Evolutionary conservation across 192 early-diverging fungal genomes (phyloP).

Genomic region (Gigaspora rosea): DNA sequence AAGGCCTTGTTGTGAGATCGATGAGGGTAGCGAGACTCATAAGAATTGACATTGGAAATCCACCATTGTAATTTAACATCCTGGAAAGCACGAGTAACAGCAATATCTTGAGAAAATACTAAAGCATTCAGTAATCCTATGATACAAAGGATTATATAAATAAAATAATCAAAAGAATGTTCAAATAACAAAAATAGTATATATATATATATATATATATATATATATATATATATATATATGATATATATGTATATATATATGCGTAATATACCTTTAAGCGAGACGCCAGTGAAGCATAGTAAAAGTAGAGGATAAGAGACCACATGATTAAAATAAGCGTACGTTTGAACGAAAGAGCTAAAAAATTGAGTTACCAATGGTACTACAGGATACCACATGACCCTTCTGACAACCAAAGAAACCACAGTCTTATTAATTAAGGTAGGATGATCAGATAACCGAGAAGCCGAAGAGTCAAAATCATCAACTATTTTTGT

Average conservation of each 20-base stretch:
- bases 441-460: background rate
- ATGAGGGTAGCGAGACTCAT: constrained; percentile 1
- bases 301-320: too few species aligned
- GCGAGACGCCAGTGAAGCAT: background rate
- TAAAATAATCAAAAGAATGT: background rate
- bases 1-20: constrained; percentile 15
- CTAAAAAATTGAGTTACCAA: too few species aligned
- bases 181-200: background rate
- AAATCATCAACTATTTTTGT: background rate
- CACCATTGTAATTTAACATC: background rate
- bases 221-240: too few species aligned
- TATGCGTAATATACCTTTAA: background rate
- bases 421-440: background rate
- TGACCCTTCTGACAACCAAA: too few species aligned
- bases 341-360: too few species aligned
- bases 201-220: background rate
- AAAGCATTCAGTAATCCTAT: constrained; percentile 6
- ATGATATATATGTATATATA: too few species aligned
- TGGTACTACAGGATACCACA: too few species aligned
- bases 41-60: background rate
- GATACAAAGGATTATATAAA: background rate
- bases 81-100: background rate
- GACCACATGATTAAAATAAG: too few species aligned
- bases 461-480: too few species aligned
- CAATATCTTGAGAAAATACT: constrained; percentile 25